These are phyloP conservation scores for Dendryphion nanum DNA, from an alignment of 2,329 filamentous ascomycete genomes.

Conservation along the genomic window DNA sequence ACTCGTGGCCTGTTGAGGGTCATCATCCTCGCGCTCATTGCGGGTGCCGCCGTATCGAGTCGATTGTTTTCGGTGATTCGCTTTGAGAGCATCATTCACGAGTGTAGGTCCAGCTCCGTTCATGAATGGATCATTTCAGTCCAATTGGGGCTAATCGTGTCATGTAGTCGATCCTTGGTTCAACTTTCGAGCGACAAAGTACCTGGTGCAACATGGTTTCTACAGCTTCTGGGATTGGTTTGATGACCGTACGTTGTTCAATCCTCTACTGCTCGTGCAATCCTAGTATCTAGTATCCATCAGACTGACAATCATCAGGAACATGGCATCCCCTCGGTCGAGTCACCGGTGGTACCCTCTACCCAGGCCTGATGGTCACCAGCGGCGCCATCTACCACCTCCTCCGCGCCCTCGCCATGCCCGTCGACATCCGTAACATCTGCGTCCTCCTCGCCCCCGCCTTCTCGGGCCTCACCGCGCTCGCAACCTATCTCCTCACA, in stretches of 20 bases:
- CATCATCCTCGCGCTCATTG: slow-evolving; percentile 87
- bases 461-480: slow-evolving; percentile 90
- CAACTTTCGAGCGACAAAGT: slow-evolving; percentile 98
- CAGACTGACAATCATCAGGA: no score
- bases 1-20: slow-evolving; percentile 83
- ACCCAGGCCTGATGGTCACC: slow-evolving; percentile 98
- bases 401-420: slow-evolving; percentile 82
- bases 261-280: no score
- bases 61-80: slow-evolving; percentile 98
- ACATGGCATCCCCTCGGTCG: slow-evolving; percentile 99
- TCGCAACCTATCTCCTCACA: slow-evolving; percentile 90
- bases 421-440: slow-evolving; percentile 97
- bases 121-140: no score
- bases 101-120: slow-evolving; percentile 70
- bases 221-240: slow-evolving; percentile 99
- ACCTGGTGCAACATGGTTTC: slow-evolving; percentile 94
- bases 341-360: slow-evolving; percentile 97
- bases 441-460: slow-evolving; percentile 93
- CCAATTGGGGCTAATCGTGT: slow-evolving; percentile 11
- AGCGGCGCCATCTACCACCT: slow-evolving; percentile 95
- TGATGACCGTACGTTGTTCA: slow-evolving; percentile 79
- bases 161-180: slow-evolving; percentile 95
- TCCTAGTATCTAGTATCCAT: no score
- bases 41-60: slow-evolving; percentile 85
- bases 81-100: slow-evolving; percentile 99